Conservation (phyloP, 2,329 filamentous ascomycete genomes). For the Fusarium mangiferae region DNA sequence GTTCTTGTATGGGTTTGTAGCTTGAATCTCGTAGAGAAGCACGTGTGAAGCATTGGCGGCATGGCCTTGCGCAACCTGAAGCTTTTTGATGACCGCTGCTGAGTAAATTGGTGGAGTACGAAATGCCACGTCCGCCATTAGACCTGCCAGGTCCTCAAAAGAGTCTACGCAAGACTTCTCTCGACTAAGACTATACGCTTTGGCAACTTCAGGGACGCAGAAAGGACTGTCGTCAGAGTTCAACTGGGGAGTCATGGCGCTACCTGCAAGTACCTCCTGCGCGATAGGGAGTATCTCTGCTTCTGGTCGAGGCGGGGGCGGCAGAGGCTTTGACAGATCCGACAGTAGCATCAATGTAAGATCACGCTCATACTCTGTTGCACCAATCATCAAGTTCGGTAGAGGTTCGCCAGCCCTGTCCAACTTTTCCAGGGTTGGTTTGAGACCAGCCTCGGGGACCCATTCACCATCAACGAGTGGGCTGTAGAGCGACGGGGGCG, state of each 20-base stretch:
- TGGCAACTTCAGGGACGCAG: not conserved
- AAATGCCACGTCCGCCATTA: not conserved
- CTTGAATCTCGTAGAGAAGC: not conserved
- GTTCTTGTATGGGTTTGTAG: not conserved
- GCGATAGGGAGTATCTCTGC: not conserved
- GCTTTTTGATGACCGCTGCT: not conserved
- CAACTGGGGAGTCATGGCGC: not conserved
- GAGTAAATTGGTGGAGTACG: not conserved
- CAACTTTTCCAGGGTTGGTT: not conserved
- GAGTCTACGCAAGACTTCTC: not conserved
- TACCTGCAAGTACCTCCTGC: not conserved
- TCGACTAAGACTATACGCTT: not conserved
- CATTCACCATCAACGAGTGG: not conserved
- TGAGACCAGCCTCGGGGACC: not conserved
- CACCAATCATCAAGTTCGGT: not conserved
- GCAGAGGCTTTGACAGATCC: not conserved
- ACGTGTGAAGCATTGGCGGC: not conserved
- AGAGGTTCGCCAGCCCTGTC: not conserved
- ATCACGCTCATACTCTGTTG: not conserved
- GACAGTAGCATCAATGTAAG: not conserved
- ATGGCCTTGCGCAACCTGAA: rapidly evolving
- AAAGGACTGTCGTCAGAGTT: not conserved
- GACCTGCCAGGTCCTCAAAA: not conserved
- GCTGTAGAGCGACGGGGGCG: not conserved
- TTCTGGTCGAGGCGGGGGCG: not conserved